phyloP scores from a whole-genome alignment of 495 filamentous ascomycete species.

The Tuber aestivum region DNA sequence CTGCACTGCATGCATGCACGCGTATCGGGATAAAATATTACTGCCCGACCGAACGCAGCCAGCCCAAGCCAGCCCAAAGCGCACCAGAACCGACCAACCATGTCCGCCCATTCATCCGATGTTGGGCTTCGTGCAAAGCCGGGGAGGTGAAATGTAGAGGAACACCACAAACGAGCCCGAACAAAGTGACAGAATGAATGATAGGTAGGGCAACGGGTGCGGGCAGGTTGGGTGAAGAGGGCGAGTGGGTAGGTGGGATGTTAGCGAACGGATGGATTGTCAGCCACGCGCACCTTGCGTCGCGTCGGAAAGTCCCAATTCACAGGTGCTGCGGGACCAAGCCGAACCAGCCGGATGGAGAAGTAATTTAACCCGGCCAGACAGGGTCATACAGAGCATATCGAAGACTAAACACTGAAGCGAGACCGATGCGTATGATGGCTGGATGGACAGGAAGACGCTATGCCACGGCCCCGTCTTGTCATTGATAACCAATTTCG shows the following conservation, averaged over 20 bases:
- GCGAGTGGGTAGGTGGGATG: not conserved
- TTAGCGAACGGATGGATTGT: slow-evolving; percentile 5
- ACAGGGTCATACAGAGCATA: not conserved
- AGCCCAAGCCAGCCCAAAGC: not conserved
- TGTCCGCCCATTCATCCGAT: not conserved
- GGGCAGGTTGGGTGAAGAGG: not conserved
- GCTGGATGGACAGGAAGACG: not conserved
- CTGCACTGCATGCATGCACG: slow-evolving; percentile 23
- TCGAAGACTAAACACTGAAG: not conserved
- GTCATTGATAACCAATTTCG: not conserved
- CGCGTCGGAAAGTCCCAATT: slow-evolving; percentile 8
- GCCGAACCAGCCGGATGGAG: not conserved
- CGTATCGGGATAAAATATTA: not conserved
- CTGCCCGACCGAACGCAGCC: not conserved
- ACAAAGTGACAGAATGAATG: not conserved
- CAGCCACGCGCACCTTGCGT: slow-evolving; percentile 32
- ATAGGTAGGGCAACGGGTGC: not conserved
- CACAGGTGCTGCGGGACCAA: not conserved
- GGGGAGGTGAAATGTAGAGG: not conserved
- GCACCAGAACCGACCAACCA: not conserved
- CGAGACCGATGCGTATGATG: not conserved
- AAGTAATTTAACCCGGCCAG: too few relatives aligned
- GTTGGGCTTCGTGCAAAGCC: not conserved
- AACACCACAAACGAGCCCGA: not conserved
- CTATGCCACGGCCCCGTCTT: not conserved